Evolutionary conservation across 352 stramenopile genomes (phyloP), one percentile per base, ranked within the genome.

Genomic region (Pythium guiyangense): DNA sequence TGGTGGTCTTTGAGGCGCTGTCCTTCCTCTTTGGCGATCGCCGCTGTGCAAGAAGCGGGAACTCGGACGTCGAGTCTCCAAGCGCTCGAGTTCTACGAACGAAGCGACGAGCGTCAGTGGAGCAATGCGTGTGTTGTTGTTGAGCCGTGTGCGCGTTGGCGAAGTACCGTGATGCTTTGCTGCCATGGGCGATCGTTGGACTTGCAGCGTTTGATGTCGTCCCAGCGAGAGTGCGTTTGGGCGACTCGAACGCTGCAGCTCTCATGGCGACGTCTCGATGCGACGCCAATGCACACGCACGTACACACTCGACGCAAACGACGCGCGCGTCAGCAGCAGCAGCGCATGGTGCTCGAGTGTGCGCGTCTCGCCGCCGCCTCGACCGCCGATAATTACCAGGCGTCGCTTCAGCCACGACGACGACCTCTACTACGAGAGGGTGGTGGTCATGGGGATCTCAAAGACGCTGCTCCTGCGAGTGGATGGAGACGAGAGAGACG

Each of bases 1-100:
- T 39, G 34, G 25, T 53, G 3, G 43, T n/a, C 12, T 18, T 51
- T 34, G 56, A 57, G 4, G 50, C 20, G 20, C 17, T 11, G 34
- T 63, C 57, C 31, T 53, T 63, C 49, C 54, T 63, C 31, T 58
- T 63, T 12, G 49, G 49, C 18, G 57, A 63, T 20, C 35, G 51
- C 6, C 52, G 46, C 56, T 52, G 56, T 9, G 20, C 40, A 2
- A 62, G 35, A 39, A 62, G 31, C 5, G 39, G 56, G n/a, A 62
- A 45, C 22, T 62, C 48, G 22, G 27, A 27, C 12, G 27, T 11
- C 12, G 39, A 27, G 12, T 62, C 48, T n/a, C 25, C 35, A 47
- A 47, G 42, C 42, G 42, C 42, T 20, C 9, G 9, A 10, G 5
- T 47, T 18, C 9, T 14, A 5, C 18, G 18, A 47, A 20, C 17